A percentile compares a stretch with the other conserved stretches of the same genome.
phyloP scores from a whole-genome alignment of 73 alveolate genomes.

The Stentor coeruleus region DNA sequence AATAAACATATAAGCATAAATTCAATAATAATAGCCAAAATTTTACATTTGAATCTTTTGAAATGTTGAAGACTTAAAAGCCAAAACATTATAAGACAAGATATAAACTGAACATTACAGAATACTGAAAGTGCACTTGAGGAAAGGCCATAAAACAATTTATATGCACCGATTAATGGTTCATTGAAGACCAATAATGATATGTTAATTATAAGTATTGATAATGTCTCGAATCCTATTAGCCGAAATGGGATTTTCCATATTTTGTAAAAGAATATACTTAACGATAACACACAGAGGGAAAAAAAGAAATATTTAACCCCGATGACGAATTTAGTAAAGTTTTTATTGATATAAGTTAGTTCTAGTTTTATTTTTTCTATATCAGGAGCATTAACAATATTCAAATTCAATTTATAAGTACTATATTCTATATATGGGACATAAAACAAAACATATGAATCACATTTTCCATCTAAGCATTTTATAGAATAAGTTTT shows the following conservation, averaged over 20 bases:
- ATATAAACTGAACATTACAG: background rate
- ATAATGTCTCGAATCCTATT: background rate
- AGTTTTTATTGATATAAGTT: background rate
- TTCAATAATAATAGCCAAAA: background rate
- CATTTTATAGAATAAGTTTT: background rate
- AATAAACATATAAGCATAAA: background rate
- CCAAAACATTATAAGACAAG: background rate
- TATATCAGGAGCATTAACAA: no score
- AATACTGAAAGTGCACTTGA: background rate
- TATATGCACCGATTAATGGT: background rate
- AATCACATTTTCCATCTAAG: background rate
- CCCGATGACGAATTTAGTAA: background rate
- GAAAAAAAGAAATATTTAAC: no score
- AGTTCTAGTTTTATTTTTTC: background rate
- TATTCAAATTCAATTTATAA: background rate
- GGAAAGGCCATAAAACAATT: background rate
- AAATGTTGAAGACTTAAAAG: background rate
- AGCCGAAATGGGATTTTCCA: background rate
- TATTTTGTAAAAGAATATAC: no score
- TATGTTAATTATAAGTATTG: background rate
- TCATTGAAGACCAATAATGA: conserved; percentile 9
- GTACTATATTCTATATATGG: background rate
- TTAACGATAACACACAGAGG: background rate
- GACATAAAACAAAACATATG: background rate
- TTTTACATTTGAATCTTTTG: background rate